phyloP scores from a whole-genome alignment of 1,284 basidiomycete species.

The Ustilago lituana region DNA sequence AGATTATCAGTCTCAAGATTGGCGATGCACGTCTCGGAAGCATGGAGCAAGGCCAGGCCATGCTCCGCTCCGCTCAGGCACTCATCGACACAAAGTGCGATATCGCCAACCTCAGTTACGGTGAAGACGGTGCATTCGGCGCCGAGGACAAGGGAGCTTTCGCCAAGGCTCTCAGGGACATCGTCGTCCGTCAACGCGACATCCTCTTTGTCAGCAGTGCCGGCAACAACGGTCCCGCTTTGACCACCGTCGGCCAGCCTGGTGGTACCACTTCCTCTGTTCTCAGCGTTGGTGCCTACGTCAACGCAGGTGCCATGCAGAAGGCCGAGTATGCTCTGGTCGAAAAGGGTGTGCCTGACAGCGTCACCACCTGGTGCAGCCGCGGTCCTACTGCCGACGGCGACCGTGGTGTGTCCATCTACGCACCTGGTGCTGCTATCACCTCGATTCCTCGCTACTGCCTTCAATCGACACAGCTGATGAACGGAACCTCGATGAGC shows the following conservation, averaged over 20 bases:
- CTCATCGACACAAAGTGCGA: slow-evolving; percentile 65
- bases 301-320: slow-evolving; percentile 67
- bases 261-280: slow-evolving; percentile 66
- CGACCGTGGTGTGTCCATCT: slow-evolving; percentile 63
- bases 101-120: slow-evolving; percentile 67
- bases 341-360: slow-evolving; percentile 62
- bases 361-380: slow-evolving; percentile 67
- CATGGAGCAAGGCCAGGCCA: slow-evolving; percentile 67
- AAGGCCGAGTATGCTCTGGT: slow-evolving; percentile 67
- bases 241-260: slow-evolving; percentile 66
- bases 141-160: slow-evolving; percentile 66
- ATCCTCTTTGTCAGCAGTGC: slow-evolving; percentile 64
- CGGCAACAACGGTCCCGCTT: slow-evolving; percentile 67
- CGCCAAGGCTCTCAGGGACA: slow-evolving; percentile 56
- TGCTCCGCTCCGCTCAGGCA: slow-evolving; percentile 67
- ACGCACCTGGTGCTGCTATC: slow-evolving; percentile 68
- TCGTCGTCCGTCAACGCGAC: slow-evolving; percentile 62
- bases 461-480: slow-evolving; percentile 65
- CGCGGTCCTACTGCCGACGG: slow-evolving; percentile 67
- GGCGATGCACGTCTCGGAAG: slow-evolving; percentile 61
- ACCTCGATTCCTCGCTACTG: slow-evolving; percentile 67
- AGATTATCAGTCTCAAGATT: slow-evolving; percentile 65
- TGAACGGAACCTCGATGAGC: slow-evolving; percentile 68
- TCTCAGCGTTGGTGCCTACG: slow-evolving; percentile 67
- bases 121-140: slow-evolving; percentile 65